Base-by-base conservation (phyloP, 768 basidiomycete genomes). In the Sarcodon sp. region DNA sequence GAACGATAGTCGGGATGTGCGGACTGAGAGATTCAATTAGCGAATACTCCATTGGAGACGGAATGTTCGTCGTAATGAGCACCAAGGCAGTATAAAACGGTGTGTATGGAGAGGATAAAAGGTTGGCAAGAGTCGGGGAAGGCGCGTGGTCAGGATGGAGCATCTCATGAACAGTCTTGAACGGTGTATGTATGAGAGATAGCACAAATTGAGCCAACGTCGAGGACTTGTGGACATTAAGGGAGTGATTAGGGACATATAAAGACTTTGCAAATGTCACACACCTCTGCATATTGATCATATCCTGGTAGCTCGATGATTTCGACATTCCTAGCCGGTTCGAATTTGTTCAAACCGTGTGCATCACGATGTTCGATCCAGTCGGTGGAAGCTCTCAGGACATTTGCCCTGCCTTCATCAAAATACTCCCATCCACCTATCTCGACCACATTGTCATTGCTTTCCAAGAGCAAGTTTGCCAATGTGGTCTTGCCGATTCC, bases 381-480 rank as follows among this genome's bases (percentile, higher is more conserved):
- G 56, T 81, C 76, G 6, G 83, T 85, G 1, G 81, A 83, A 6
- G 80, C 80, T 13, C 63, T 69, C 16, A 79, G 59, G 21, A 75
- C 63, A 0, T 4, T 35, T 13, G 47, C 43, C 45, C 64, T 68
- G 13, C 71, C 72, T 33, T 67, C 56, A 11, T 61, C 62, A 15
- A 63, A 62, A 16, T 70, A 67, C 55, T 81, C 80, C 77, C 79
- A 82, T 5, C 61, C 61, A 7, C 75, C 77, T 8, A 71, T 66
- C 37, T 84, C 79, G 6, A 86, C 76, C 0, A 85, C 65, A 51
- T 84, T 79, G 46, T 82, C 79, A 54, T 82, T 84, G 51, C 77
- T 79, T 33, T 76, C 74, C 39, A 82, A 57, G n/a, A 86, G 64
- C 34, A 78, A 55, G 3, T 64, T 63, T 9, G 70, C 68, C 34